Evolutionary conservation across 371 early-diverging fungal genomes (phyloP).

Genomic region (Mucor circinelloides): DNA sequence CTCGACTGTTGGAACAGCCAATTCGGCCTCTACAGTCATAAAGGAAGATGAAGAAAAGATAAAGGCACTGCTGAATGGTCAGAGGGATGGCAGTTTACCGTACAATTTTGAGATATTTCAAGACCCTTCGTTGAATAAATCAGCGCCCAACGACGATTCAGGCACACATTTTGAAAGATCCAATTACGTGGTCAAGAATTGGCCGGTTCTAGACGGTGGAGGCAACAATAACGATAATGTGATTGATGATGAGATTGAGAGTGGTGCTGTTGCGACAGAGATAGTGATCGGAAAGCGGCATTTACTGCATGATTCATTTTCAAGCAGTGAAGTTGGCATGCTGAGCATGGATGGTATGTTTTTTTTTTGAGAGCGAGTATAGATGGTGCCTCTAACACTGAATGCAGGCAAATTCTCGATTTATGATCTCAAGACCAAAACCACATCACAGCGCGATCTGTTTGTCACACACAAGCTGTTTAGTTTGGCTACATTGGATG

Average conservation of each 20-base stretch:
- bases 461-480: conserved; percentile 65
- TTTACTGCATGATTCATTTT: conserved; percentile 18
- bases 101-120: conserved; percentile 3
- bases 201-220: conserved; percentile 35
- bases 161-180: conserved; percentile 32
- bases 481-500: conserved; percentile 60
- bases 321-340: conserved; percentile 53
- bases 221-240: conserved; percentile 37
- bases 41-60: neutral
- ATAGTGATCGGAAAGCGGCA: conserved; percentile 56
- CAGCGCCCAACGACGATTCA: conserved; percentile 3
- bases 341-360: conserved; percentile 64
- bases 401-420: conserved; percentile 55
- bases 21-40: neutral
- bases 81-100: neutral
- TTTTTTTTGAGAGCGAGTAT: too few species aligned
- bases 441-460: conserved; percentile 51
- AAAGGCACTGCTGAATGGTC: neutral
- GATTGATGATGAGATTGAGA: conserved; percentile 33
- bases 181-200: conserved; percentile 45
- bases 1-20: neutral
- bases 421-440: conserved; percentile 51
- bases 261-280: conserved; percentile 59
- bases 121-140: neutral
- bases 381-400: neutral